A percentile compares a stretch with the other conserved stretches of the same genome.
These are phyloP conservation scores for Thelonectria blattea DNA, from an alignment of 2,329 filamentous ascomycete genomes.

Conservation along the genomic window DNA sequence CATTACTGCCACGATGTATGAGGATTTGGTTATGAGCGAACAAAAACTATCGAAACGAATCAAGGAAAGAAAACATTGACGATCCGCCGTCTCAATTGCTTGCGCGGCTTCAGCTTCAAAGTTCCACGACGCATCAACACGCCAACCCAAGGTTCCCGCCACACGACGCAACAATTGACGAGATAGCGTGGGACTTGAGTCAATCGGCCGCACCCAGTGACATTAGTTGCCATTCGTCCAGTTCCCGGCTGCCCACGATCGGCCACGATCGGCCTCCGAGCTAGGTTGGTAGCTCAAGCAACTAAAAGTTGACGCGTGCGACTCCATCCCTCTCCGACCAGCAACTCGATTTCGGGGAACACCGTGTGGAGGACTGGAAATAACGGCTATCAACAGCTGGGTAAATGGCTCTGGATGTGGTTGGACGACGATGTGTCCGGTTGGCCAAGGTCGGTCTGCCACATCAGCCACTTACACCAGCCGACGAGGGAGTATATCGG, in stretches of 20 bases:
- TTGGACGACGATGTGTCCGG: not conserved
- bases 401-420: not conserved
- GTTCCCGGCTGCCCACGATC: not conserved
- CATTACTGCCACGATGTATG: constrained; percentile 7
- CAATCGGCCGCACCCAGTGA: not conserved
- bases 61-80: not conserved
- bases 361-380: not conserved
- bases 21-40: not conserved
- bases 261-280: not conserved
- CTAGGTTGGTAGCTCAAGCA: not conserved
- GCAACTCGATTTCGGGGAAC: not conserved
- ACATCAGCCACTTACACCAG: not conserved
- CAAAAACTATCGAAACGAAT: not conserved
- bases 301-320: not conserved
- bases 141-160: no score
- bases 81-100: no score
- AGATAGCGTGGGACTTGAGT: not conserved
- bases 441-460: not conserved
- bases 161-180: not conserved
- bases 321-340: not conserved
- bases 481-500: not conserved
- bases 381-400: not conserved
- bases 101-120: no score
- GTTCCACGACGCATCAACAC: no score
- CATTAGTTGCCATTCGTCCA: not conserved